Evolutionary conservation across 1,139 yeast genomes (phyloP).

Genomic region (Meyerozyma guilliermondii): DNA sequence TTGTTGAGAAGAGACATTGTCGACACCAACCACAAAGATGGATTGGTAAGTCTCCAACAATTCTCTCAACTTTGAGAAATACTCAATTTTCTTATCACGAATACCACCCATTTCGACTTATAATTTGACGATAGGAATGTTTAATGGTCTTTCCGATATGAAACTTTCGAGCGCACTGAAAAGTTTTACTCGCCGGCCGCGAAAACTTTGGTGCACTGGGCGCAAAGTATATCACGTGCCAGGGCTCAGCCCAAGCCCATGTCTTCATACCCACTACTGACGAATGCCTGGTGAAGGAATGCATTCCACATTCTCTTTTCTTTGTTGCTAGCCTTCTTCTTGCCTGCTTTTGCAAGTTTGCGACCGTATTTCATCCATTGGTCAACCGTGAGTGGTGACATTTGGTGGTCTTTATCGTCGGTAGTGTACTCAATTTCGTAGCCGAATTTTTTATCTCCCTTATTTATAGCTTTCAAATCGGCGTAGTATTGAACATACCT

Average conservation of each 20-base stretch:
- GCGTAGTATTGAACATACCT: conserved; percentile 69
- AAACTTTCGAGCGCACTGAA: conserved; percentile 1
- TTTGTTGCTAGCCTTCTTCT: conserved; percentile 12
- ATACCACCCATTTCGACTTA: conserved; percentile 99
- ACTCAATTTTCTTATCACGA: conserved; percentile 95
- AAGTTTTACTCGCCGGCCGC: neutral
- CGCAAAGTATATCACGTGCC: conserved; percentile 1
- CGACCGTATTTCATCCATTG: conserved; percentile 60
- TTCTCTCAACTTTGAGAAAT: conserved; percentile 93
- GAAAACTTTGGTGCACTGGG: neutral
- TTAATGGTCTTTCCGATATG: conserved; percentile 55
- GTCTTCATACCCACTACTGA: conserved; percentile 59
- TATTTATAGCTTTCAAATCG: conserved; percentile 51
- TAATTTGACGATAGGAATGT: conserved; percentile 83
- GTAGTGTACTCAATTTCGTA: conserved; percentile 69
- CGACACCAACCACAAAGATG: conserved; percentile 97
- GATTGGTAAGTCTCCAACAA: conserved; percentile 96
- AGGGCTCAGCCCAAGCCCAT: conserved; percentile 23
- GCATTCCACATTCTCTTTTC: conserved; percentile 36
- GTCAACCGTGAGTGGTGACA: conserved; percentile 52
- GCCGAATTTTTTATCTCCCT: conserved; percentile 43
- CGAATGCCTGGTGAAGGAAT: conserved; percentile 52
- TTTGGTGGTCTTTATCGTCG: conserved; percentile 49
- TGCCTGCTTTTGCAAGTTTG: conserved; percentile 40
- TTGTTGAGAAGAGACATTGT: conserved; percentile 99